Conservation (phyloP, 768 basidiomycete species). For the Coprinopsis marcescibilis region DNA sequence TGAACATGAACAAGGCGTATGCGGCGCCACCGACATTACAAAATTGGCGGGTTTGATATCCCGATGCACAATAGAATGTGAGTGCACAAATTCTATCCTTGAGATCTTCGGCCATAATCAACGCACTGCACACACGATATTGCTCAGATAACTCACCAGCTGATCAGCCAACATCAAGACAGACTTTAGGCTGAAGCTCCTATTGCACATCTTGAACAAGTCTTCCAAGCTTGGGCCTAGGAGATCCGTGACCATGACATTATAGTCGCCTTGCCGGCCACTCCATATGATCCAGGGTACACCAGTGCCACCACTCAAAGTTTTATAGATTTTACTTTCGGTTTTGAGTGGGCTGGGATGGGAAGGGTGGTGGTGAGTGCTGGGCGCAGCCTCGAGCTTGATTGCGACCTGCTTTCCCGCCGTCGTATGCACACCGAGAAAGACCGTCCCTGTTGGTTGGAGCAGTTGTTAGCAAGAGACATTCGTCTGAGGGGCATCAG, state of each 20-base stretch:
- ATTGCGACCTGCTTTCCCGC: constrained; percentile 84
- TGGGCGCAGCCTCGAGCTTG: constrained; percentile 70
- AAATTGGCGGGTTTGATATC: constrained; percentile 99
- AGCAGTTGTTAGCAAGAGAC: constrained; percentile 2
- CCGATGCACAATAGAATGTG: constrained; percentile 89
- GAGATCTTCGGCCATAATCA: too few relatives aligned
- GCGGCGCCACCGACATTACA: constrained; percentile 71
- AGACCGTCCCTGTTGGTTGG: constrained; percentile 55
- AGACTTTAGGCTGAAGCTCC: constrained; percentile 91
- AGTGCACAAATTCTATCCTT: constrained; percentile 95
- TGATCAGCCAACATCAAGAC: constrained; percentile 93
- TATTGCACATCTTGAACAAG: constrained; percentile 84
- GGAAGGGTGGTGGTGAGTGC: constrained; percentile 15
- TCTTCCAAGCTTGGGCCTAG: constrained; percentile 87
- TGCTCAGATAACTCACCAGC: constrained; percentile 75
- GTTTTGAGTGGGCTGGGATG: constrained; percentile 72
- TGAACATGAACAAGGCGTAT: constrained; percentile 26
- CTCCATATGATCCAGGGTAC: constrained; percentile 93
- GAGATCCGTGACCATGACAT: constrained; percentile 97
- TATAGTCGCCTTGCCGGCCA: constrained; percentile 88
- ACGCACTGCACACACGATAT: too few relatives aligned
- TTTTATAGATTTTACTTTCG: constrained; percentile 89
- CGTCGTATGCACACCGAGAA: constrained; percentile 71
- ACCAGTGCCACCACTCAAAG: constrained; percentile 81
- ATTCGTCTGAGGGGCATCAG: too few relatives aligned